A percentile compares a stretch with the other conserved stretches of the same genome.
Conservation (phyloP, 768 basidiomycete species). For the Leccinellum albellum region DNA sequence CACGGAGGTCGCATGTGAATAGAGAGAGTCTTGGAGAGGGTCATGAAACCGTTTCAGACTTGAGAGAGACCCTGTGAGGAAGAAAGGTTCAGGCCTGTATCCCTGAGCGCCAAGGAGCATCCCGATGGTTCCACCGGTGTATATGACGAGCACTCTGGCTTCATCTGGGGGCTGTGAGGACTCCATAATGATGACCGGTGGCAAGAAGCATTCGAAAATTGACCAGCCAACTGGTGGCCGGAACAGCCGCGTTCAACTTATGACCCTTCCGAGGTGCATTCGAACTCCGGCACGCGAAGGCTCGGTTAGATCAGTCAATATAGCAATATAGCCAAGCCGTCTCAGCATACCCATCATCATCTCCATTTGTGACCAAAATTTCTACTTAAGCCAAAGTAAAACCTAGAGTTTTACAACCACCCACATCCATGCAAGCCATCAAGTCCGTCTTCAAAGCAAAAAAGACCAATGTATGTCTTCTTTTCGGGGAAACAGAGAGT, state of each 20-base stretch:
- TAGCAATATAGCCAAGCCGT: too few relatives aligned
- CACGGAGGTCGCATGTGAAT: slow-evolving; percentile 75
- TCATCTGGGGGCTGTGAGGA: slow-evolving; percentile 53
- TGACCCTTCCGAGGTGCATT: neutral
- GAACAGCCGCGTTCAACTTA: neutral
- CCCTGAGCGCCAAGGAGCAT: slow-evolving; percentile 77
- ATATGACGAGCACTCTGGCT: slow-evolving; percentile 80
- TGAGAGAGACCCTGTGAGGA: slow-evolving; percentile 77
- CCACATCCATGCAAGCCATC: slow-evolving; percentile 27
- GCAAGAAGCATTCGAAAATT: neutral
- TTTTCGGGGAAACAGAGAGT: neutral
- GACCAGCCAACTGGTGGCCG: neutral
- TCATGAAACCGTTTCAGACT: slow-evolving; percentile 91
- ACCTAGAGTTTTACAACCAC: neutral
- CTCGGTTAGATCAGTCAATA: neutral
- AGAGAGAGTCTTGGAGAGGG: slow-evolving; percentile 80
- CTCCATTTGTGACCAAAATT: neutral
- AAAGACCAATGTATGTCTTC: slow-evolving; percentile 14
- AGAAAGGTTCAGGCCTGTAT: slow-evolving; percentile 84
- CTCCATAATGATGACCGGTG: slow-evolving; percentile 42
- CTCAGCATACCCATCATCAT: too few relatives aligned
- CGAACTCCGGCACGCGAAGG: neutral
- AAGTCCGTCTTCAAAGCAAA: slow-evolving; percentile 26
- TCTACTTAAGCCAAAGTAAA: neutral
- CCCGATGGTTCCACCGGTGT: slow-evolving; percentile 88